phyloP scores from a whole-genome alignment of 2,329 filamentous ascomycete species.

The Mycosphaerella arachidis region DNA sequence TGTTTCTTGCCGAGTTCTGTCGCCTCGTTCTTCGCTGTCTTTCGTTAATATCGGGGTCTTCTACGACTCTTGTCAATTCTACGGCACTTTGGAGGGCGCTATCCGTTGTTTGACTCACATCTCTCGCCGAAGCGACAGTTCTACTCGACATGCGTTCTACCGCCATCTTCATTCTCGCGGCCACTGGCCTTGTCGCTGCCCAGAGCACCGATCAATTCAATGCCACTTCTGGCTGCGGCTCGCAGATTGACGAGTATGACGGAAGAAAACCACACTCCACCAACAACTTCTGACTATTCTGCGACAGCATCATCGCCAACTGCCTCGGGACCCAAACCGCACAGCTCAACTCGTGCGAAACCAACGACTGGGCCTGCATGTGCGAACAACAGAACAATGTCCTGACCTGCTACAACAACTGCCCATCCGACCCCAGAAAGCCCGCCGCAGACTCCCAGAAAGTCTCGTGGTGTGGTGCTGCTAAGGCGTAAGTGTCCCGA shows the following conservation, averaged over 20 bases:
- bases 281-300: not conserved
- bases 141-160: constrained; percentile 16
- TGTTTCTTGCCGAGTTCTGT: not conserved
- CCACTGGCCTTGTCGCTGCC: constrained; percentile 38
- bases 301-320: constrained; percentile 48
- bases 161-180: constrained; percentile 29
- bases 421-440: constrained; percentile 46
- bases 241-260: constrained; percentile 37
- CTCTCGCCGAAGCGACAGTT: not conserved
- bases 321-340: constrained; percentile 42
- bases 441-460: constrained; percentile 33
- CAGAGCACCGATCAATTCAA: constrained; percentile 33
- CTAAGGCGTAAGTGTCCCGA: constrained; percentile 31
- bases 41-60: not conserved
- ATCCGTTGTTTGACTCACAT: not conserved
- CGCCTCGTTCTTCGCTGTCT: not conserved
- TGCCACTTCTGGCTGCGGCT: constrained; percentile 33
- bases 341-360: constrained; percentile 41
- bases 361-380: constrained; percentile 53
- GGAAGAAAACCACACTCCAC: not conserved
- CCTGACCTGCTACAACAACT: constrained; percentile 58
- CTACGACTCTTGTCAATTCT: too few relatives aligned
- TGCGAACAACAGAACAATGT: constrained; percentile 50
- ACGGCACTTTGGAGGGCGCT: not conserved
- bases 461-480: constrained; percentile 34